Evolutionary conservation across 2,329 filamentous ascomycete species (phyloP).

Genomic region (Colletotrichum endophyticum): DNA sequence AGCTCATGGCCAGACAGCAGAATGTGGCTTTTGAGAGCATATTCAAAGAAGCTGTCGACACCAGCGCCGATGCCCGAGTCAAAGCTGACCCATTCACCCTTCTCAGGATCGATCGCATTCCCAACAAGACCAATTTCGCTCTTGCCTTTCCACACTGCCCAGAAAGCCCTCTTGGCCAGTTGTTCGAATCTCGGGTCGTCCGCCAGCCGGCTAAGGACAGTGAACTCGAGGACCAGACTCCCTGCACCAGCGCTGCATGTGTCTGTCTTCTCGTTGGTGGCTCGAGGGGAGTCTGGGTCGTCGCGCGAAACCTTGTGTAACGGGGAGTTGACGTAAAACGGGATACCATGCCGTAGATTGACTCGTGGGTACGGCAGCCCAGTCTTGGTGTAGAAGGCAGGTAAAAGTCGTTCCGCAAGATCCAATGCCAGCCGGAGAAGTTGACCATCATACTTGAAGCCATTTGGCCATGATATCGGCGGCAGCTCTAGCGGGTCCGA

Average conservation of each 20-base stretch:
- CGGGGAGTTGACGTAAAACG: conserved; percentile 89
- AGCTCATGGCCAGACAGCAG: conserved; percentile 78
- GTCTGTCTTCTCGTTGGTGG: conserved; percentile 74
- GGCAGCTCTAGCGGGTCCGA: conserved; percentile 48
- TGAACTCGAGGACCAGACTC: conserved; percentile 92
- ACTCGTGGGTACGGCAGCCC: conserved; percentile 95
- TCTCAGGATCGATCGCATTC: conserved; percentile 90
- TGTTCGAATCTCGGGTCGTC: conserved; percentile 89
- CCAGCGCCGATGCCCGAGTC: conserved; percentile 96
- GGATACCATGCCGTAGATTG: conserved; percentile 88
- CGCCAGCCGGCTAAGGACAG: conserved; percentile 85
- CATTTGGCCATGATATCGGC: conserved; percentile 70
- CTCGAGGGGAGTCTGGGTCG: conserved; percentile 39
- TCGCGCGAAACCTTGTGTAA: conserved; percentile 64
- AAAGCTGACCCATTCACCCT: conserved; percentile 84
- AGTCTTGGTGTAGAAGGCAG: conserved; percentile 89
- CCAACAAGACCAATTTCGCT: conserved; percentile 89
- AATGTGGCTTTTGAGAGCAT: conserved; percentile 93
- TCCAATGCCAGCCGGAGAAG: conserved; percentile 88
- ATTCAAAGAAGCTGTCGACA: conserved; percentile 98
- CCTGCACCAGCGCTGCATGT: conserved; percentile 98
- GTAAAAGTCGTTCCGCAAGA: conserved; percentile 81
- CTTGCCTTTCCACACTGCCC: conserved; percentile 91
- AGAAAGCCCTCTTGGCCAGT: conserved; percentile 90
- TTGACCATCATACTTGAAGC: conserved; percentile 87